These are phyloP conservation scores for Amanita pallidorosea DNA, from an alignment of 768 basidiomycete genomes.

Conservation along the genomic window DNA sequence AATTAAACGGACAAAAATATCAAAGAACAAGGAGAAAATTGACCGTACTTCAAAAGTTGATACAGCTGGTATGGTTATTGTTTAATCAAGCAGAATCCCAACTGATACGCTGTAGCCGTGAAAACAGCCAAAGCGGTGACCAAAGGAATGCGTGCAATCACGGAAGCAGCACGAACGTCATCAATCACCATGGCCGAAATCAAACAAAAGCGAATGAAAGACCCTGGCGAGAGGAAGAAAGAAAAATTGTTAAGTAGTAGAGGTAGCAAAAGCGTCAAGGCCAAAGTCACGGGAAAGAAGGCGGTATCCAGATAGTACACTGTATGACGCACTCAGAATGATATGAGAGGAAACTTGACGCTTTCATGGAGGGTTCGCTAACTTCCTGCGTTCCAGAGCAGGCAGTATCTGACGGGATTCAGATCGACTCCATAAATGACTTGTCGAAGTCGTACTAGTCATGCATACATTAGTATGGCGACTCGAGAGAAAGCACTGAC, in stretches of 20 bases:
- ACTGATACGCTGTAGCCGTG: not conserved
- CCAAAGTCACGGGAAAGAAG: conserved; percentile 43
- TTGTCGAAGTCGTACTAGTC: too few species aligned
- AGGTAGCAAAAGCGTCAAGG: conserved; percentile 43
- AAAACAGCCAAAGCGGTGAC: not conserved
- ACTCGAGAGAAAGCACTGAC: too few species aligned
- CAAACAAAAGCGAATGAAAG: conserved; percentile 39
- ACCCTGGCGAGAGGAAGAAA: conserved; percentile 50
- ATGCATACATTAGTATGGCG: too few species aligned
- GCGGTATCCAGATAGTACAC: conserved; percentile 13
- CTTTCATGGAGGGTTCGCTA: too few species aligned
- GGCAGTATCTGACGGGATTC: too few species aligned
- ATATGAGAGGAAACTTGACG: too few species aligned
- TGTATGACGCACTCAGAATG: not conserved
- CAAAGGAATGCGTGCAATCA: not conserved
- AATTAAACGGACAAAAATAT: not conserved
- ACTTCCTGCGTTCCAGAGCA: too few species aligned
- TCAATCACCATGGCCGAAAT: conserved; percentile 31
- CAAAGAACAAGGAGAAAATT: not conserved
- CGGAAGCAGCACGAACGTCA: conserved; percentile 3
- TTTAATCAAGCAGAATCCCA: not conserved
- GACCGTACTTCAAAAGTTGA: not conserved
- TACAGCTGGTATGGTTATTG: not conserved
- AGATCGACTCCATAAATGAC: too few species aligned
- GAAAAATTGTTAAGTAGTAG: conserved; percentile 24